Evolutionary conservation across 371 early-diverging fungal species (phyloP).

Genomic region (Syncephalis fuscata): DNA sequence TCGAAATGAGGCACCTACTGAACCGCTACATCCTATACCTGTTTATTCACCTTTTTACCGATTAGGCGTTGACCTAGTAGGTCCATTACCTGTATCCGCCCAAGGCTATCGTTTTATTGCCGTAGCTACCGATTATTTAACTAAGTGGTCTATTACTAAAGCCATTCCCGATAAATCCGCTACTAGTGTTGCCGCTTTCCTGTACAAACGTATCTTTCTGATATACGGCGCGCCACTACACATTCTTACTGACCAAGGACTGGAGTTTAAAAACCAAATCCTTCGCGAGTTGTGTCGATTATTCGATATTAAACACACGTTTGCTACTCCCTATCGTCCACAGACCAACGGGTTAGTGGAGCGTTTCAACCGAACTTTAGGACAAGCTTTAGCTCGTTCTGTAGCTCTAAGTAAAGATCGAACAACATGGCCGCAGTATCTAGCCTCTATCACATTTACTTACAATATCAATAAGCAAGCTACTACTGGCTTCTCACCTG

Average conservation of each 20-base stretch:
- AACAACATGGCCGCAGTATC: no score
- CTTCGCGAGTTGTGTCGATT: background rate
- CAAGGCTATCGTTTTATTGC: slow-evolving; percentile 19
- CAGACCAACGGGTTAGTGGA: slow-evolving; percentile 8
- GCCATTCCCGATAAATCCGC: slow-evolving; percentile 13
- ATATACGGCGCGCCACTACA: slow-evolving; percentile 12
- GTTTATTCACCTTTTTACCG: slow-evolving; percentile 9
- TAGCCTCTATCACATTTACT: no score
- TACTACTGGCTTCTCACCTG: no score
- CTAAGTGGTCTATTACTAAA: slow-evolving; percentile 19
- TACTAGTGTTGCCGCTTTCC: slow-evolving; percentile 12
- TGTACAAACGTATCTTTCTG: slow-evolving; percentile 15
- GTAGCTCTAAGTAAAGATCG: no score
- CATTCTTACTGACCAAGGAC: slow-evolving; percentile 16
- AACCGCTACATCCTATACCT: slow-evolving; percentile 4
- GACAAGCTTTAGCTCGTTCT: background rate
- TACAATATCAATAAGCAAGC: no score
- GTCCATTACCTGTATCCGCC: slow-evolving; percentile 9
- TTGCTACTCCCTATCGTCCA: slow-evolving; percentile 7
- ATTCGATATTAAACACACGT: background rate
- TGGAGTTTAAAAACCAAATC: background rate
- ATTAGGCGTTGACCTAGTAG: slow-evolving; percentile 19
- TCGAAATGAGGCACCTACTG: background rate
- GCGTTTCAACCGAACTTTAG: slow-evolving; percentile 8
- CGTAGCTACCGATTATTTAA: slow-evolving; percentile 19